Evolutionary conservation across 2,329 filamentous ascomycete genomes (phyloP).

Genomic region (Calonectria pteridis): DNA sequence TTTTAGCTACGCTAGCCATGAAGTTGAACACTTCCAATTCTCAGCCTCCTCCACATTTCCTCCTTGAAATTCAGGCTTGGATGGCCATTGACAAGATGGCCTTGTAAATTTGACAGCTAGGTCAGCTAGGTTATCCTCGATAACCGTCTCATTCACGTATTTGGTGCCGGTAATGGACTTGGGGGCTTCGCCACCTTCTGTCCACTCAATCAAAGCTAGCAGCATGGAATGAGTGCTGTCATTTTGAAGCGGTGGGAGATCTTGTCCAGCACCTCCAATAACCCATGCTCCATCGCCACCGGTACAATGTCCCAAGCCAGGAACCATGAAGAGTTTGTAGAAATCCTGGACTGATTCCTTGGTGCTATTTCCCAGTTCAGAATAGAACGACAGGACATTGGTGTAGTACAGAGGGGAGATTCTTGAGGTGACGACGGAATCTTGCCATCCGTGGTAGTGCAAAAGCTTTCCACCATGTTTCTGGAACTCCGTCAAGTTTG

Average conservation of each 20-base stretch:
- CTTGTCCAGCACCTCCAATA: conserved; percentile 3
- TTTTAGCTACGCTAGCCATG: neutral
- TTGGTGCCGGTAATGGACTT: neutral
- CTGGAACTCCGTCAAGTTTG: neutral
- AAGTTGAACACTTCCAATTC: conserved; percentile 1
- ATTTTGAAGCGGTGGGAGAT: neutral
- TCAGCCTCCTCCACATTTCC: neutral
- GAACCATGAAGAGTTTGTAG: neutral
- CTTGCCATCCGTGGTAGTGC: neutral
- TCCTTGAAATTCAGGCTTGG: neutral
- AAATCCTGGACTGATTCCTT: neutral
- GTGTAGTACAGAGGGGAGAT: neutral
- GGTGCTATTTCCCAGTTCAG: neutral
- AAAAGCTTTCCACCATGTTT: neutral
- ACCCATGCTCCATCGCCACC: neutral
- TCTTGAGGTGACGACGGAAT: neutral
- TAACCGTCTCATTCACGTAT: neutral
- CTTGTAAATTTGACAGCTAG: neutral
- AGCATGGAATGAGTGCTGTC: neutral
- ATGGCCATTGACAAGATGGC: neutral
- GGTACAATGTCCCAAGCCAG: neutral
- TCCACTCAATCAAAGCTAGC: neutral
- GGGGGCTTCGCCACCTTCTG: neutral
- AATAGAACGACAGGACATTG: neutral
- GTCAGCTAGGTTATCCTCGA: neutral